Evolutionary conservation across 495 filamentous ascomycete species (phyloP).

Genomic region (Penicillium samsonianum): DNA sequence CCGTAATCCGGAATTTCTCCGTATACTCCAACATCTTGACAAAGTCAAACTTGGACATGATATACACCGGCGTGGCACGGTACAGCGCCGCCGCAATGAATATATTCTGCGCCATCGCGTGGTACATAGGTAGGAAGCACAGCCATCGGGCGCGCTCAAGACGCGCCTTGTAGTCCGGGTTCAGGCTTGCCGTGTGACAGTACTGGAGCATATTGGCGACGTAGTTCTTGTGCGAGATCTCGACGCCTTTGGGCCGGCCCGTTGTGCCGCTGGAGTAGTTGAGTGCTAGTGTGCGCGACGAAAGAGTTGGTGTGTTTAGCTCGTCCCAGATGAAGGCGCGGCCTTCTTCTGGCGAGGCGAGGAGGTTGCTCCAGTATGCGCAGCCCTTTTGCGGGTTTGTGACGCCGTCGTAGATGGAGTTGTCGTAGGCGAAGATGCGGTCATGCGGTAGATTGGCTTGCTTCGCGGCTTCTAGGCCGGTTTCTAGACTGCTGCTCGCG

Average conservation of each 20-base stretch:
- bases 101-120: slow-evolving; percentile 58
- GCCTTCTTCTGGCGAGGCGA: slow-evolving; percentile 46
- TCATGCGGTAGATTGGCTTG: slow-evolving; percentile 39
- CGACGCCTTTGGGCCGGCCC: slow-evolving; percentile 81
- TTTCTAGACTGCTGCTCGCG: slow-evolving; percentile 46
- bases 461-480: slow-evolving; percentile 46
- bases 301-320: slow-evolving; percentile 38
- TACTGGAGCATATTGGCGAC: slow-evolving; percentile 67
- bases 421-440: slow-evolving; percentile 53
- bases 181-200: slow-evolving; percentile 44
- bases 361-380: slow-evolving; percentile 52
- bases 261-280: slow-evolving; percentile 82
- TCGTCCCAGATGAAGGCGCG: slow-evolving; percentile 46
- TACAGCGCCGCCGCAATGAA: slow-evolving; percentile 47
- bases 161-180: slow-evolving; percentile 47
- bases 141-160: slow-evolving; percentile 35
- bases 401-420: slow-evolving; percentile 42
- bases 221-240: slow-evolving; percentile 73
- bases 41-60: slow-evolving; percentile 77
- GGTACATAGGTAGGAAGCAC: slow-evolving; percentile 75
- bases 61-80: slow-evolving; percentile 56
- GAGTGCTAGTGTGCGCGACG: slow-evolving; percentile 53
- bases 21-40: slow-evolving; percentile 66
- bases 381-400: slow-evolving; percentile 40
- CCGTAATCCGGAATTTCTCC: slow-evolving; percentile 67